phyloP scores from a whole-genome alignment of 1,284 basidiomycete species.

The Chiua sp. region DNA sequence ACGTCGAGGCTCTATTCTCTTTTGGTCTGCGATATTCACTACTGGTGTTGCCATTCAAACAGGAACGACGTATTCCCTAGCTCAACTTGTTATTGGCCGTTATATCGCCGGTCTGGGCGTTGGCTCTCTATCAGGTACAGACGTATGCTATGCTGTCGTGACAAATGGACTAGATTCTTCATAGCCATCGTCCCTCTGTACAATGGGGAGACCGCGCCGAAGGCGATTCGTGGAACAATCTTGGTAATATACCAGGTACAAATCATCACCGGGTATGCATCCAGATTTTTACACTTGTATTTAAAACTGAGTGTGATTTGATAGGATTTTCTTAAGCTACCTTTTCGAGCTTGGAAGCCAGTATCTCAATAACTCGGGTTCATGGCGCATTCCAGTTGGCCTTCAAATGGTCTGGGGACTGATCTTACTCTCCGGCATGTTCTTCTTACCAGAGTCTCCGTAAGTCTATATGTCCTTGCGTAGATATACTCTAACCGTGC shows the following conservation, averaged over 20 bases:
- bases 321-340: conserved; percentile 49
- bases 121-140: conserved; percentile 71
- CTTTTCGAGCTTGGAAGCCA: conserved; percentile 50
- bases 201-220: conserved; percentile 82
- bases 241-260: conserved; percentile 80
- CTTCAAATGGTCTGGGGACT: conserved; percentile 73
- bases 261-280: conserved; percentile 66
- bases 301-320: not conserved
- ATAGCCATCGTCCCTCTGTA: conserved; percentile 80
- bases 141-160: not conserved
- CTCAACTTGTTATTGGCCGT: conserved; percentile 71
- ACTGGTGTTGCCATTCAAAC: conserved; percentile 76
- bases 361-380: conserved; percentile 58
- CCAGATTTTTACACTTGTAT: not conserved
- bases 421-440: conserved; percentile 69
- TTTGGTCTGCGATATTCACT: conserved; percentile 81
- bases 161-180: not conserved
- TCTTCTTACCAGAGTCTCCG: conserved; percentile 85
- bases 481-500: not conserved
- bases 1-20: conserved; percentile 72
- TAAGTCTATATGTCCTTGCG: conserved; percentile 38
- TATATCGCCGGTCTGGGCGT: conserved; percentile 79
- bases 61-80: conserved; percentile 61
- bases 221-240: conserved; percentile 74
- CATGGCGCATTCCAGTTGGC: conserved; percentile 75